These are phyloP conservation scores for Alternaria brassicicola DNA, from an alignment of 2,329 filamentous ascomycete species.

Conservation along the genomic window DNA sequence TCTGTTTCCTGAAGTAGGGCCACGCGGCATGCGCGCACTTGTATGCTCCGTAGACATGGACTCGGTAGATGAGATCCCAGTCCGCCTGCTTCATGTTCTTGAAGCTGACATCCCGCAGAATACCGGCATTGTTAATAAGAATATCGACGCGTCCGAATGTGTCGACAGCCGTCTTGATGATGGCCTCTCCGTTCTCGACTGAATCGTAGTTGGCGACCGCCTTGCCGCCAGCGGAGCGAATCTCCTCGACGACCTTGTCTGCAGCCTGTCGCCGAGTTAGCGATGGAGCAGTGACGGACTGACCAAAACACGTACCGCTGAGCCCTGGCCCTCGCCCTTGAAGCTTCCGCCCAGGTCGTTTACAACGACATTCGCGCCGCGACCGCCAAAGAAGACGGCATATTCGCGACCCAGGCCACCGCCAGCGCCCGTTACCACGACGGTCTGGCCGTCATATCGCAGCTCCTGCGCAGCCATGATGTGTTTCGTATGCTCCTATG, in stretches of 20 bases:
- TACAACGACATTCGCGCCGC: constrained; percentile 93
- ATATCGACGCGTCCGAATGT: constrained; percentile 87
- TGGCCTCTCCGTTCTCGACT: constrained; percentile 90
- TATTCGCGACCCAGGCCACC: constrained; percentile 83
- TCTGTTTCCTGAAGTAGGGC: constrained; percentile 98
- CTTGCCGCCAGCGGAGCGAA: constrained; percentile 87
- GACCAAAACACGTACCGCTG: constrained; percentile 67
- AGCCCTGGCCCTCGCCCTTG: constrained; percentile 87
- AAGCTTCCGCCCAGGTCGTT: constrained; percentile 94
- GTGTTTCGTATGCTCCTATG: constrained; percentile 4
- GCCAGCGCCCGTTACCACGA: constrained; percentile 85
- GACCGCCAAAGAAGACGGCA: constrained; percentile 85
- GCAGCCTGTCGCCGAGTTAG: constrained; percentile 64
- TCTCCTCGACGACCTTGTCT: constrained; percentile 82
- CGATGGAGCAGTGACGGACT: background rate
- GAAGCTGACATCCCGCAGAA: constrained; percentile 92
- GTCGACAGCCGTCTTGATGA: constrained; percentile 87
- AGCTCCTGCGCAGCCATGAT: constrained; percentile 57
- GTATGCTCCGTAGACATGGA: constrained; percentile 92
- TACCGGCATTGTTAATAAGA: constrained; percentile 97
- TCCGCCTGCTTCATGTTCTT: constrained; percentile 98
- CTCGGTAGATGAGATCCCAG: constrained; percentile 93
- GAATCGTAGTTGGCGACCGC: constrained; percentile 97
- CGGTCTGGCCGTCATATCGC: constrained; percentile 86
- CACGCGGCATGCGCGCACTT: constrained; percentile 94